A percentile compares a stretch with the other conserved stretches of the same genome.
These are phyloP conservation scores for Hypoxylon sp. DNA, from an alignment of 2,329 filamentous ascomycete species.

Conservation along the genomic window DNA sequence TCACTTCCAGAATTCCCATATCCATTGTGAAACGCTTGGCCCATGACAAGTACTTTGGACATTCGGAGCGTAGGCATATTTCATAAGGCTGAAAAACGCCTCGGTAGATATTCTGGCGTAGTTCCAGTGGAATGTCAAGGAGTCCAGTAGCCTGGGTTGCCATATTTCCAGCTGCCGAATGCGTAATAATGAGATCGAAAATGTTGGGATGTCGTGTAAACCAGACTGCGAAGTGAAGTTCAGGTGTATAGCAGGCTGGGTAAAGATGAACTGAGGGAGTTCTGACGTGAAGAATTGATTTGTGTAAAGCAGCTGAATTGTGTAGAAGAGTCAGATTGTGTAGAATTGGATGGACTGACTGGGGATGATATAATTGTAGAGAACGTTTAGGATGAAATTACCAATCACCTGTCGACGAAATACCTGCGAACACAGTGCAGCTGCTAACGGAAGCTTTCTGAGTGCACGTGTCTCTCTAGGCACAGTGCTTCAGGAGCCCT, in stretches of 20 bases:
- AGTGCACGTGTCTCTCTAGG: too few species aligned
- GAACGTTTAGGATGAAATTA: too few species aligned
- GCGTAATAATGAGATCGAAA: not conserved
- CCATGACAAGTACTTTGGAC: not conserved
- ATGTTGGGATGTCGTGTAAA: not conserved
- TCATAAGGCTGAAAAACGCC: not conserved
- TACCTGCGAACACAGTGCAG: too few species aligned
- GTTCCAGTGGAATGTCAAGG: not conserved
- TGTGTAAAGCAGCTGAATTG: not conserved
- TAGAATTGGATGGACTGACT: not conserved
- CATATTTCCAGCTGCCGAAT: not conserved
- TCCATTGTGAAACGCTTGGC: not conserved
- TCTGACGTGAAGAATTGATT: not conserved
- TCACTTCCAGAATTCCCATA: not conserved
- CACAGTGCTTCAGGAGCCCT: too few species aligned
- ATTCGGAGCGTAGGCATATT: not conserved
- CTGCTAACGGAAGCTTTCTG: too few species aligned
- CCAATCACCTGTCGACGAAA: too few species aligned
- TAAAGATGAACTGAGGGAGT: not conserved
- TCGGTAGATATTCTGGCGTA: not conserved
- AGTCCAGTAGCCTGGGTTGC: not conserved
- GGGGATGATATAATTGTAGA: too few species aligned
- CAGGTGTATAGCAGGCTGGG: not conserved
- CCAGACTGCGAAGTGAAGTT: not conserved
- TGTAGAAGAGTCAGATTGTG: not conserved